These are phyloP conservation scores for Hypoxylon sp. DNA, from an alignment of 2,329 filamentous ascomycete species.

Conservation along the genomic window DNA sequence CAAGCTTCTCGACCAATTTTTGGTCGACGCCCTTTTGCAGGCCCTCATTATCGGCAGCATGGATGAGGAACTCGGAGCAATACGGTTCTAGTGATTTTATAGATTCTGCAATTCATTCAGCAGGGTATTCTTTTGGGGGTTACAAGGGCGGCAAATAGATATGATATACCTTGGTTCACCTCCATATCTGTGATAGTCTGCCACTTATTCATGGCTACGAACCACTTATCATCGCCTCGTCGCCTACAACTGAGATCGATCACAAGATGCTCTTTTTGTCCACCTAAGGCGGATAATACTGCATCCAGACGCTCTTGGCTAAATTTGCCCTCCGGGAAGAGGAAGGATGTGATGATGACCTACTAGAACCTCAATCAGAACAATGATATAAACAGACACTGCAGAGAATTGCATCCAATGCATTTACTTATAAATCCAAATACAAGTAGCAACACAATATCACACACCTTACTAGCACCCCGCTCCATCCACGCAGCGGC, in stretches of 20 bases:
- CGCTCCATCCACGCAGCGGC: constrained; percentile 85
- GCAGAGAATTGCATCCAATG: neutral
- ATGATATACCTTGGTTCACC: constrained; percentile 76
- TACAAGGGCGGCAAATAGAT: neutral
- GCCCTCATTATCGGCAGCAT: constrained; percentile 96
- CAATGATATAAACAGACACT: neutral
- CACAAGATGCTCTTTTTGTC: constrained; percentile 82
- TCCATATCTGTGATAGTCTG: constrained; percentile 98
- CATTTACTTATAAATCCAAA: neutral
- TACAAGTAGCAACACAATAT: too few species aligned
- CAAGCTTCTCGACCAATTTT: constrained; percentile 77
- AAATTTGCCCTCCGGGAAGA: constrained; percentile 87
- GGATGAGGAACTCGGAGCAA: constrained; percentile 96
- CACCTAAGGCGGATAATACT: constrained; percentile 75
- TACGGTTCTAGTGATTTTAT: constrained; percentile 85
- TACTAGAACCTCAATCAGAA: constrained; percentile 53
- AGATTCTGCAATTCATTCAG: constrained; percentile 77
- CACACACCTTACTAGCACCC: constrained; percentile 84
- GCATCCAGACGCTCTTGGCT: constrained; percentile 78
- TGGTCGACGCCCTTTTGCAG: constrained; percentile 92
- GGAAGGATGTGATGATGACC: constrained; percentile 96
- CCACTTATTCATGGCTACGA: constrained; percentile 99
- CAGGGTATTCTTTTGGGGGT: neutral
- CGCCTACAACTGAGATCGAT: constrained; percentile 93
- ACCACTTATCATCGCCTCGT: constrained; percentile 78